phyloP scores from a whole-genome alignment of 108 stramenopile species.

The Cyclotella cryptica region DNA sequence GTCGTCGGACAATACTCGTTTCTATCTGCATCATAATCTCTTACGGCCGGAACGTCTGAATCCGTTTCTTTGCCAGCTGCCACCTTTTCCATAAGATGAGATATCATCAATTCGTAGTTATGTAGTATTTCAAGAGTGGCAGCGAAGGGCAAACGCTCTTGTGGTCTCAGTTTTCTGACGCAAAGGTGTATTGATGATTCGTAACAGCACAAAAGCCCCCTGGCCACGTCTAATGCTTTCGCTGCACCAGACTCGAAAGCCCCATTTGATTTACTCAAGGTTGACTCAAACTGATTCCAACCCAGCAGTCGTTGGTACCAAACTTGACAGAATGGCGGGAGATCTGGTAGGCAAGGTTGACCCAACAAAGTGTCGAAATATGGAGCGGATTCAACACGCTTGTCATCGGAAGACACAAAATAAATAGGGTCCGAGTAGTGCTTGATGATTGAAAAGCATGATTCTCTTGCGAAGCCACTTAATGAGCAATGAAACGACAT shows the following conservation, averaged over 20 bases:
- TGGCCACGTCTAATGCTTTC: neutral
- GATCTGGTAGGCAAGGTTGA: conserved; percentile 21
- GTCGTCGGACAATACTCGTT: too few relatives aligned
- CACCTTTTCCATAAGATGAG: conserved; percentile 22
- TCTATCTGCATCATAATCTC: too few relatives aligned
- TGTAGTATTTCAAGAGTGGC: conserved; percentile 18
- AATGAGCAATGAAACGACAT: neutral
- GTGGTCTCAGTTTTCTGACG: neutral
- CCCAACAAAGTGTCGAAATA: conserved; percentile 33
- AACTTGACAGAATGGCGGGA: conserved; percentile 23
- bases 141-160: conserved; percentile 1
- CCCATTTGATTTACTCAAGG: too few relatives aligned
- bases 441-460: conserved; percentile 30
- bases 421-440: conserved; percentile 44
- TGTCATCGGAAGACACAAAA: neutral
- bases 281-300: too few relatives aligned
- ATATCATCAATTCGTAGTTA: conserved; percentile 41
- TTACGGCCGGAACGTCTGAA: neutral
- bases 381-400: neutral
- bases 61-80: neutral
- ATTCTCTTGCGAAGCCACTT: conserved; percentile 10
- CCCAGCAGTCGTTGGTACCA: conserved; percentile 22
- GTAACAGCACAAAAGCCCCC: conserved; percentile 24
- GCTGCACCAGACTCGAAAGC: neutral
- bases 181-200: conserved; percentile 33